phyloP scores from a whole-genome alignment of 208 protist species.

The Novymonas esmeraldas region DNA sequence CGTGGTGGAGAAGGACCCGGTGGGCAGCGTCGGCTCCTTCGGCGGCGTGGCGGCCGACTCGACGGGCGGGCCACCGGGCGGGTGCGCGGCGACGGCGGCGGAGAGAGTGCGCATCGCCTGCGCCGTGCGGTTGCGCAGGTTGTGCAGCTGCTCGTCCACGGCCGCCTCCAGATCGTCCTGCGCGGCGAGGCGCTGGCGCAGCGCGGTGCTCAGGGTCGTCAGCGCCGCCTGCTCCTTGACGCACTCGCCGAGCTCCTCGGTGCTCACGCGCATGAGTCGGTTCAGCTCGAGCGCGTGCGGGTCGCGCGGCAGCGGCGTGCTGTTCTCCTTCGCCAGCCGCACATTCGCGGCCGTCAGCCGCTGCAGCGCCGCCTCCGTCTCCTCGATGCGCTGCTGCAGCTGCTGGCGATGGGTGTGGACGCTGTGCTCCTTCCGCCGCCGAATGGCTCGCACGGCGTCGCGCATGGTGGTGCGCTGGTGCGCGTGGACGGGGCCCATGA shows the following conservation, averaged over 20 bases:
- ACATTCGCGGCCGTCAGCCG: constrained; percentile 42
- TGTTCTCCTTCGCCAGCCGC: constrained; percentile 67
- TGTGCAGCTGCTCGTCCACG: constrained; percentile 67
- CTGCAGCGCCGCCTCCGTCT: constrained; percentile 39
- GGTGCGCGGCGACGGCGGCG: constrained; percentile 23
- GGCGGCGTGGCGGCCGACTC: constrained; percentile 5
- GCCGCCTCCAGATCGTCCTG: constrained; percentile 71
- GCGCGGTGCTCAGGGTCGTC: constrained; percentile 36
- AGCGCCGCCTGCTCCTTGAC: constrained; percentile 50
- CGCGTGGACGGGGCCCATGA: constrained; percentile 32
- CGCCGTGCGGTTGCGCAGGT: constrained; percentile 33
- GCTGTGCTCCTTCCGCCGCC: constrained; percentile 32
- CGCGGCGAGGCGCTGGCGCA: constrained; percentile 62
- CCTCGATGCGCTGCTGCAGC: constrained; percentile 35
- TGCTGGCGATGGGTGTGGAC: constrained; percentile 27
- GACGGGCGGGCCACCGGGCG: constrained; percentile 11
- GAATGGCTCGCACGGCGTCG: constrained; percentile 35
- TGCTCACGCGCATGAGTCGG: constrained; percentile 56
- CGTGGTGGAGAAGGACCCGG: constrained; percentile 12
- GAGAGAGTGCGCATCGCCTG: constrained; percentile 30
- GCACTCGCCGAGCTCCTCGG: constrained; percentile 46
- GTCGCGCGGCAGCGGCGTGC: constrained; percentile 67
- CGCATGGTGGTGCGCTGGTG: constrained; percentile 44
- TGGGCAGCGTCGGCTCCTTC: constrained; percentile 21
- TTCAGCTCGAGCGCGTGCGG: constrained; percentile 70